A percentile compares a stretch with the other conserved stretches of the same genome.
phyloP scores from a whole-genome alignment of 2,329 filamentous ascomycete species.

The Cordyceps cicadae region DNA sequence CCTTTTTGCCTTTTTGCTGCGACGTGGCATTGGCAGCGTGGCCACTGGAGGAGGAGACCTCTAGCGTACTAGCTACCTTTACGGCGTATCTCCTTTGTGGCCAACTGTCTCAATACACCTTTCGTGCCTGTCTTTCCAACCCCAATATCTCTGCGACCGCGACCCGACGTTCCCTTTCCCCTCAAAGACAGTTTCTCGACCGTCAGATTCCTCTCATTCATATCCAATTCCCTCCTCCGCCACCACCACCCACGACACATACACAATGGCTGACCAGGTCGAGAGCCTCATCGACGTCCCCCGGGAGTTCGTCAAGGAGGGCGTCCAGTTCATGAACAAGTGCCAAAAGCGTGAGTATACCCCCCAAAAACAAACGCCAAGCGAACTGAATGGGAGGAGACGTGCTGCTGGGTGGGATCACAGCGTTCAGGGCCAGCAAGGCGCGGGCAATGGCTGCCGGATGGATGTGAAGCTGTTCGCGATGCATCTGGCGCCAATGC shows the following conservation, averaged over 20 bases:
- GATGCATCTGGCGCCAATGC: neutral
- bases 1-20: neutral
- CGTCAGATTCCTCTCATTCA: neutral
- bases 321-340: conserved; percentile 49
- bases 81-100: conserved; percentile 9
- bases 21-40: neutral
- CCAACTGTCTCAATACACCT: conserved; percentile 7
- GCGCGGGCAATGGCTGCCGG: neutral
- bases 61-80: neutral
- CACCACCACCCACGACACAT: conserved; percentile 13
- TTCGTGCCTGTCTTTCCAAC: neutral
- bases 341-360: conserved; percentile 51
- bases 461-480: neutral
- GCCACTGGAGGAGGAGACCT: neutral
- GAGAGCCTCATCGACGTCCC: conserved; percentile 64
- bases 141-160: neutral
- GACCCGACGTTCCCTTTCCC: neutral
- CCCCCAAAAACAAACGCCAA: too few relatives aligned
- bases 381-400: too few relatives aligned
- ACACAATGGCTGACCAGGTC: conserved; percentile 23
- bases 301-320: conserved; percentile 42
- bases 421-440: too few relatives aligned
- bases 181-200: neutral
- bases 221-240: neutral
- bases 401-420: too few relatives aligned